Base-by-base conservation (phyloP, 2,329 filamentous ascomycete species). In the Talaromyces sp. region DNA sequence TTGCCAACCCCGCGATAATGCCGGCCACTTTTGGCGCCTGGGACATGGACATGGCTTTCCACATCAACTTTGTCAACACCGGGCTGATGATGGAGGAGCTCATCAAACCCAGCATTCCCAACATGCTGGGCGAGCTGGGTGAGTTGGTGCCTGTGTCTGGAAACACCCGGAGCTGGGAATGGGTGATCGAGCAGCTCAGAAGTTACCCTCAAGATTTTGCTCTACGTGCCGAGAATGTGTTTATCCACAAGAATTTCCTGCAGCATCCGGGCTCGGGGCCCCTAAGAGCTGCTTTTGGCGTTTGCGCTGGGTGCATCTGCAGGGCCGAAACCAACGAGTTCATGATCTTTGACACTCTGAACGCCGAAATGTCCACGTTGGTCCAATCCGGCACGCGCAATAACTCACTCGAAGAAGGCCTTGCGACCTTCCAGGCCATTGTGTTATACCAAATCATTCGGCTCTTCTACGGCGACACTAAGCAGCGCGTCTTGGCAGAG, bases 361-460 rank as follows among this genome's bases (percentile, higher is more conserved):
- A 56, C 24, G 35, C 35, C 11, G 54, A 56, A 19, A 46, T 56
- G 54, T 21, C 35, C 21, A 56, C 46, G 32, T 14, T 43, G 38
- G 21, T 24, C 21, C 12, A 56, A 10, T 38, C 24, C 6, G 24
- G 17, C 10, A 29, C 19, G 54, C 24, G 26, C 19, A 46, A 29
- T 35, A 46, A 29, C 35, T 31, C 35, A 17, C 21, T 56, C 10
- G 38, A 26, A 46, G 35, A 41, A 46, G 17, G 38, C 17, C 48
- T 52, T 11, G 14, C 48, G 27, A 52, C 17, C 14, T 27, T 52
- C 3, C 57, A 59, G 52, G 51, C 57, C 11, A 46, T 59, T 17
- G 52, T 55, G 14, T 17, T 59, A 32, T 59, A 55, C 53, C 57
- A 59, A 50, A 41, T 55, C 12, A 50, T 59, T 10, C 52, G 57